Evolutionary conservation across 2,329 filamentous ascomycete species (phyloP).

Genomic region (Aspergillus sp.): DNA sequence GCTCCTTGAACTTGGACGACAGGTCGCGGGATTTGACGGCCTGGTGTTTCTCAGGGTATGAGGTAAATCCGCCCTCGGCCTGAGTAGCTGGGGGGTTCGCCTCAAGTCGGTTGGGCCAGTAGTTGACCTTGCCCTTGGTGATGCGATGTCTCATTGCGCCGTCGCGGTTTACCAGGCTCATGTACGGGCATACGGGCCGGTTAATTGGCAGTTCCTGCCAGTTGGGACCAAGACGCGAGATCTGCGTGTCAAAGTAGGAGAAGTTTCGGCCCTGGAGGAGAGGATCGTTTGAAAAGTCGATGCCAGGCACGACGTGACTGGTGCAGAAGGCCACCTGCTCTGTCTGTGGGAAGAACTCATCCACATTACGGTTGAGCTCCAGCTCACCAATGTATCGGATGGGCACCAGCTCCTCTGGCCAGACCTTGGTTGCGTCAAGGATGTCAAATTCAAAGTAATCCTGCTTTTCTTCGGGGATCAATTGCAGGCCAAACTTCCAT

Average conservation of each 20-base stretch:
- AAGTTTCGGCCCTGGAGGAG: slow-evolving; percentile 70
- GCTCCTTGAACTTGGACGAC: slow-evolving; percentile 40
- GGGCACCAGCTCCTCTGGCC: slow-evolving; percentile 73
- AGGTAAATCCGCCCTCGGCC: slow-evolving; percentile 63
- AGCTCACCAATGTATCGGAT: slow-evolving; percentile 74
- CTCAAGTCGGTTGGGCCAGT: slow-evolving; percentile 71
- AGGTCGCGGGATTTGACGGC: slow-evolving; percentile 63
- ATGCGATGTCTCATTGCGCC: slow-evolving; percentile 70
- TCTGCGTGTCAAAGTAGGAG: slow-evolving; percentile 50
- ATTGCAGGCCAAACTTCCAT: slow-evolving; percentile 81
- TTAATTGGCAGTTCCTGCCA: slow-evolving; percentile 77
- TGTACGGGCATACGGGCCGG: slow-evolving; percentile 66
- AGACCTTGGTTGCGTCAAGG: slow-evolving; percentile 78
- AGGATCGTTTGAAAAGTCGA: slow-evolving; percentile 73
- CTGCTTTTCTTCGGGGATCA: slow-evolving; percentile 65
- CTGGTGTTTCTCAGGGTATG: slow-evolving; percentile 60
- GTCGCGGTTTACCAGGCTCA: slow-evolving; percentile 73
- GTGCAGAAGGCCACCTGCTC: slow-evolving; percentile 84
- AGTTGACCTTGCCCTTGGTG: slow-evolving; percentile 68
- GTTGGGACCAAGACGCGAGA: slow-evolving; percentile 66
- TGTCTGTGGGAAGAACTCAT: slow-evolving; percentile 77
- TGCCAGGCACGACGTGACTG: slow-evolving; percentile 70
- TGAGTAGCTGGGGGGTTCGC: slow-evolving; percentile 57
- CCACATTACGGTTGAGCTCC: slow-evolving; percentile 72
- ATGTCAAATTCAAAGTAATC: slow-evolving; percentile 82